These are phyloP conservation scores for Sisymbrium altissimum DNA, from an alignment of 345 rosid genomes.

Conservation along the genomic window DNA sequence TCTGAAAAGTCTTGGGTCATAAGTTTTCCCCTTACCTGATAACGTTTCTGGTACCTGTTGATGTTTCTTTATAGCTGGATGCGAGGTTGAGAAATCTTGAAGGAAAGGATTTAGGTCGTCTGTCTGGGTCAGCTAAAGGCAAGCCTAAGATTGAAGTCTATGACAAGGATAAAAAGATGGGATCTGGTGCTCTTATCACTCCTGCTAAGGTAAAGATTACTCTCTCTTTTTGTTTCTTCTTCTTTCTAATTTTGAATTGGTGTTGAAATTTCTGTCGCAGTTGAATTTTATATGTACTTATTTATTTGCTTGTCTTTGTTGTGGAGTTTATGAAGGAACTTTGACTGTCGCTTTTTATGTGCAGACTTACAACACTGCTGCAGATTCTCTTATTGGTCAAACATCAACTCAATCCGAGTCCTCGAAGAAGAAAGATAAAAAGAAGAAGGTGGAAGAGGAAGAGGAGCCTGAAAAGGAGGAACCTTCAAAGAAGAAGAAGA, in stretches of 20 bases:
- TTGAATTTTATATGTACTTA: neutral
- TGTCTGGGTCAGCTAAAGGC: constrained; percentile 86
- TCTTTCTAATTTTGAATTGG: neutral
- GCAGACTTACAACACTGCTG: constrained; percentile 77
- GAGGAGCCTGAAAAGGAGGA: constrained; percentile 39
- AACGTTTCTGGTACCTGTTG: neutral
- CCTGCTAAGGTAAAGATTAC: constrained; percentile 62
- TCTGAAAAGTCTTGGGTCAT: neutral
- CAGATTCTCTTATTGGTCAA: constrained; percentile 64
- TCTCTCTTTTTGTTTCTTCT: neutral
- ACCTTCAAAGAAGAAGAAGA: constrained; percentile 55
- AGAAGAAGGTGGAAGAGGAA: constrained; percentile 39
- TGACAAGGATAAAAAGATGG: constrained; percentile 76
- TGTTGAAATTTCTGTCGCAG: neutral
- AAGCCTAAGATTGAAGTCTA: constrained; percentile 87
- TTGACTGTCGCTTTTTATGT: neutral
- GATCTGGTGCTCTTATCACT: constrained; percentile 64
- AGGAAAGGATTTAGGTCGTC: constrained; percentile 68
- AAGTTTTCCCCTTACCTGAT: neutral
- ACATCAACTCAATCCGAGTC: constrained; percentile 26
- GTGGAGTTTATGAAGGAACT: neutral
- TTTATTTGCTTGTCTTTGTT: neutral
- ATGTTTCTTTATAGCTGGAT: constrained; percentile 53
- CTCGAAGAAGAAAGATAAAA: constrained; percentile 41
- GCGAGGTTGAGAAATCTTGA: constrained; percentile 73